Conservation (phyloP, 2,329 filamentous ascomycete genomes). For the Knufia fluminis region DNA sequence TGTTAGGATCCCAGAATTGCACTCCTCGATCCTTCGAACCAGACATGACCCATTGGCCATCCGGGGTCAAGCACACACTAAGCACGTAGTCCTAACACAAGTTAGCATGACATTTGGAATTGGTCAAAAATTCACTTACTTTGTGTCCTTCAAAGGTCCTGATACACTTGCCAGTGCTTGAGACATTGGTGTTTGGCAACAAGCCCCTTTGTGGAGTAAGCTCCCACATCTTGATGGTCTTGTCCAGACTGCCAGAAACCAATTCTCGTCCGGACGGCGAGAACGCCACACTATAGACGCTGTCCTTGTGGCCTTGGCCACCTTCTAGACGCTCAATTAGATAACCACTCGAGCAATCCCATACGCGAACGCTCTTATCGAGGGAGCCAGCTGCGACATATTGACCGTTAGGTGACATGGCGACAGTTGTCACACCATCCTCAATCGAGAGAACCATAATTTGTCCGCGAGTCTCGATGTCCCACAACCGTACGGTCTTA, state of each 20-base stretch:
- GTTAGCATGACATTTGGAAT: constrained; percentile 18
- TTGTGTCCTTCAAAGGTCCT: constrained; percentile 97
- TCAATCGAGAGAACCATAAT: constrained; percentile 84
- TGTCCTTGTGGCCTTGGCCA: constrained; percentile 90
- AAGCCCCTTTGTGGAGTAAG: constrained; percentile 62
- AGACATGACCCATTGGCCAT: constrained; percentile 91
- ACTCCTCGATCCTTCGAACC: constrained; percentile 96
- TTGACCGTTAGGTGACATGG: constrained; percentile 90
- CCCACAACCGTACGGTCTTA: constrained; percentile 89
- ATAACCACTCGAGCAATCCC: constrained; percentile 80
- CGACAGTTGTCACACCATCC: constrained; percentile 94
- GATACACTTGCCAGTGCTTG: constrained; percentile 84
- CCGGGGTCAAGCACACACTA: constrained; percentile 87
- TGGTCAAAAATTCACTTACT: constrained; percentile 41
- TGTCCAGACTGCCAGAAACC: constrained; percentile 89
- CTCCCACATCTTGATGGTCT: constrained; percentile 99
- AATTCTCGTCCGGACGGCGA: constrained; percentile 87
- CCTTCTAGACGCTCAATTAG: constrained; percentile 88
- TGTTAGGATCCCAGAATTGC: constrained; percentile 96
- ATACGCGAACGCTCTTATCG: constrained; percentile 95
- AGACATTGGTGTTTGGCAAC: constrained; percentile 50
- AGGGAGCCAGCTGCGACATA: constrained; percentile 90
- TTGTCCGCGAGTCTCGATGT: constrained; percentile 75
- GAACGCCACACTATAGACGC: constrained; percentile 93
- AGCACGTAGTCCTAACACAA: constrained; percentile 76